Evolutionary conservation across 2,329 filamentous ascomycete species (phyloP).

Genomic region (Penicillium aurantiogriseum): DNA sequence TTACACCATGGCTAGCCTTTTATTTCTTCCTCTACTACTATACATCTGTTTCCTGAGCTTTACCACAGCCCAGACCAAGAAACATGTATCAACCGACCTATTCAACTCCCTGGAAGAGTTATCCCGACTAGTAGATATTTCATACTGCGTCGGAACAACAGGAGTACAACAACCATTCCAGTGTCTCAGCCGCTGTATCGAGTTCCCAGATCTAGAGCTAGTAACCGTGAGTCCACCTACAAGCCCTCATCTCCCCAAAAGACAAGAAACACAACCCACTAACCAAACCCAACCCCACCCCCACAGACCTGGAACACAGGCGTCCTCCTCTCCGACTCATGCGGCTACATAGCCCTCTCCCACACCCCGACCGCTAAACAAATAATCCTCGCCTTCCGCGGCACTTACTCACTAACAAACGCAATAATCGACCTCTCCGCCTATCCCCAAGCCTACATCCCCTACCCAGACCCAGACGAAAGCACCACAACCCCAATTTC

Average conservation of each 20-base stretch:
- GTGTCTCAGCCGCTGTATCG: conserved; percentile 79
- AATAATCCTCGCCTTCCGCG: conserved; percentile 86
- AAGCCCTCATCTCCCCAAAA: neutral
- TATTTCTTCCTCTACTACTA: neutral
- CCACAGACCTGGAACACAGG: conserved; percentile 82
- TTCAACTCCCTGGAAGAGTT: conserved; percentile 83
- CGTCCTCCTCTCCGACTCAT: conserved; percentile 79
- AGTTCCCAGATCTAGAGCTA: conserved; percentile 78
- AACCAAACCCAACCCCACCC: neutral
- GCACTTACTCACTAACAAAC: conserved; percentile 91
- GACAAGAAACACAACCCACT: neutral
- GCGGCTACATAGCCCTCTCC: conserved; percentile 90
- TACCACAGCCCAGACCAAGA: conserved; percentile 3
- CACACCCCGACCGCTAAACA: conserved; percentile 59
- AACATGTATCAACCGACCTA: conserved; percentile 57
- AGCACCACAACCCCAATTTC: conserved; percentile 32
- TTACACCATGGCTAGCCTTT: conserved; percentile 1
- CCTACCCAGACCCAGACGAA: conserved; percentile 61
- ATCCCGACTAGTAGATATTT: conserved; percentile 87
- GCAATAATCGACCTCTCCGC: conserved; percentile 88
- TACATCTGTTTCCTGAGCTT: neutral
- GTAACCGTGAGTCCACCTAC: conserved; percentile 52
- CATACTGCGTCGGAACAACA: conserved; percentile 85
- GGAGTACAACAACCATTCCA: conserved; percentile 80
- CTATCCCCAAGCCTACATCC: conserved; percentile 83